A percentile compares a stretch with the other conserved stretches of the same genome.
phyloP scores from a whole-genome alignment of 2,329 filamentous ascomycete species.

The Fusarium sp. region DNA sequence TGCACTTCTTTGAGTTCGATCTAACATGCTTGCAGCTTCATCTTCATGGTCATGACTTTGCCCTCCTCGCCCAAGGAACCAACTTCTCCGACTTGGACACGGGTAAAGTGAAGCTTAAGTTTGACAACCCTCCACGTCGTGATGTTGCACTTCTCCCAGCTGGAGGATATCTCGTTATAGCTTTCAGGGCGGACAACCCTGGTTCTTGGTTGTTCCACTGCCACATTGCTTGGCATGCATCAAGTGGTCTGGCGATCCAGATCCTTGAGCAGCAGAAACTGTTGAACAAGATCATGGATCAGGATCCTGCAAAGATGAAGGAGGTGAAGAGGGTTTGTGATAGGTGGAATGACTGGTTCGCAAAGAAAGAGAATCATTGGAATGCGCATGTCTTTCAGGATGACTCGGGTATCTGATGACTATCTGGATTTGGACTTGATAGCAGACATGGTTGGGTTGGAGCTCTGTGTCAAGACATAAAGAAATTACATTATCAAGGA shows the following conservation, averaged over 20 bases:
- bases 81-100: not conserved
- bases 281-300: conserved; percentile 15
- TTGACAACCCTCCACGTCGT: conserved; percentile 27
- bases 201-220: conserved; percentile 33
- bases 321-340: conserved; percentile 24
- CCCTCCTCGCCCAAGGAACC: conserved; percentile 20
- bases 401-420: conserved; percentile 14
- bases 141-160: conserved; percentile 24
- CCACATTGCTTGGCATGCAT: conserved; percentile 29
- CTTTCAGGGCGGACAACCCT: conserved; percentile 21
- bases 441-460: no score
- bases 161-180: conserved; percentile 23
- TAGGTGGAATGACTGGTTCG: conserved; percentile 32
- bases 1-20: accelerated
- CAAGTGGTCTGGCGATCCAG: conserved; percentile 23
- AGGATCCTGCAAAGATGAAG: conserved; percentile 14
- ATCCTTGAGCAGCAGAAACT: conserved; percentile 22
- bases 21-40: not conserved
- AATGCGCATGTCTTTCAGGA: conserved; percentile 18
- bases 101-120: conserved; percentile 9
- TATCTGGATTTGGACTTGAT: no score
- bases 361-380: conserved; percentile 11
- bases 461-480: no score
- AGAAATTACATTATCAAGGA: not conserved
- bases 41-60: conserved; percentile 33